Percentiles rank a stretch among this genome's conserved stretches.
Evolutionary conservation across 2,329 filamentous ascomycete genomes (phyloP).

Genomic region (Periconia macrospinosa): DNA sequence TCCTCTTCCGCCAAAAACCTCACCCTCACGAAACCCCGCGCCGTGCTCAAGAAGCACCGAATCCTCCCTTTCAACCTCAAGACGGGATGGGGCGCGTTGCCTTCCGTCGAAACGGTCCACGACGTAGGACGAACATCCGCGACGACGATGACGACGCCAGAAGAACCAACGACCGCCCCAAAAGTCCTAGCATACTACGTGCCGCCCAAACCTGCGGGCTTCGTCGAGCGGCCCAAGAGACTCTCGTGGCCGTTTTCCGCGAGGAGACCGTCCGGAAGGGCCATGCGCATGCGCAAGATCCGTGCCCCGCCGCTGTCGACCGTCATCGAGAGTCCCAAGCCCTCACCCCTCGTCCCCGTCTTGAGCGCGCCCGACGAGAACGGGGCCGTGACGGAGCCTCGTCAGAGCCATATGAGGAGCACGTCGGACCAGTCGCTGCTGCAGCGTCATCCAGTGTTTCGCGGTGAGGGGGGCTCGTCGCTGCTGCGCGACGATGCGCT

Average conservation of each 20-base stretch:
- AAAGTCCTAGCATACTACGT: conserved; percentile 26
- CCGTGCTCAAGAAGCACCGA: conserved; percentile 34
- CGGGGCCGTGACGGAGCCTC: conserved; percentile 11
- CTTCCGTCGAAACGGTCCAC: conserved; percentile 43
- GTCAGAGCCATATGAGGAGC: conserved; percentile 19
- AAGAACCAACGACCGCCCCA: conserved; percentile 15
- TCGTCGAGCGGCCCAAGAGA: conserved; percentile 19
- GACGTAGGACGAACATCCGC: background rate
- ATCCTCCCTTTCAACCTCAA: conserved; percentile 38
- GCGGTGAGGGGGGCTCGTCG: conserved; percentile 6
- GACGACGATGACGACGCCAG: conserved; percentile 3
- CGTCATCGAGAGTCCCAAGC: conserved; percentile 45
- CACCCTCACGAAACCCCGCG: conserved; percentile 29
- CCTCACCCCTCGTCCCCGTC: conserved; percentile 28
- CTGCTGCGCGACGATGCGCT: background rate
- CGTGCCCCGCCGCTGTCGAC: conserved; percentile 32
- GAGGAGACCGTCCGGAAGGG: conserved; percentile 24
- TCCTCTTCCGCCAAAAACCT: conserved; percentile 19
- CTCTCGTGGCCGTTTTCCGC: conserved; percentile 36
- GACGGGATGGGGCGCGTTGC: conserved; percentile 46
- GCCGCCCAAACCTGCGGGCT: conserved; percentile 24
- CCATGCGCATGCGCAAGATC: conserved; percentile 31
- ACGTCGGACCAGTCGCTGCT: conserved; percentile 31
- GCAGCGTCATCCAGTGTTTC: conserved; percentile 31
- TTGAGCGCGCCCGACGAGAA: conserved; percentile 15